Evolutionary conservation across 306 rosid species (phyloP).

Genomic region (Delonix regia): DNA sequence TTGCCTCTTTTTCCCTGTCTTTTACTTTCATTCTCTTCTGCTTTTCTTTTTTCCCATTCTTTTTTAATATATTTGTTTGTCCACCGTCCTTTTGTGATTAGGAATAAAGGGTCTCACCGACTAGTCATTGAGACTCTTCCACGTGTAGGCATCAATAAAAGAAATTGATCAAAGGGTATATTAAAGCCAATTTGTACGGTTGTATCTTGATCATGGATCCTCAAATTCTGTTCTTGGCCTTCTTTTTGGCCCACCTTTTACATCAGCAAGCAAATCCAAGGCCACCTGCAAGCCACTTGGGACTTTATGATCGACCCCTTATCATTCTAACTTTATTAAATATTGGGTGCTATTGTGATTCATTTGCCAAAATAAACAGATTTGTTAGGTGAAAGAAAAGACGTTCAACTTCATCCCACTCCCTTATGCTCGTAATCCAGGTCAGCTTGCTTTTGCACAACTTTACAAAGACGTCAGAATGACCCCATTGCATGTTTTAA

Average conservation of each 20-base stretch:
- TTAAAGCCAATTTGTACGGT: slow-evolving; percentile 1
- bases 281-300: background rate
- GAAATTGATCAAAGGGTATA: background rate
- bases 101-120: slow-evolving; percentile 48
- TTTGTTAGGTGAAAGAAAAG: slow-evolving; percentile 39
- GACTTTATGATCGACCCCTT: background rate
- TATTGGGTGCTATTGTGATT: slow-evolving; percentile 8
- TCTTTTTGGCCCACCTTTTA: background rate
- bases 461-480: slow-evolving; percentile 34
- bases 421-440: background rate
- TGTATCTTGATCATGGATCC: background rate
- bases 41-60: background rate
- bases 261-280: background rate
- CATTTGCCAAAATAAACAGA: slow-evolving; percentile 19
- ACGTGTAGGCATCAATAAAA: slow-evolving; percentile 40
- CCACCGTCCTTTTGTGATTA: slow-evolving; percentile 38
- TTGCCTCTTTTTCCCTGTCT: background rate
- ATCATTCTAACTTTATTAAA: slow-evolving; percentile 29
- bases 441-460: slow-evolving; percentile 33
- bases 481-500: slow-evolving; percentile 46
- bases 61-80: slow-evolving; percentile 6
- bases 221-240: background rate
- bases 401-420: slow-evolving; percentile 21
- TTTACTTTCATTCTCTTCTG: slow-evolving; percentile 28
- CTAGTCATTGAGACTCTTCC: slow-evolving; percentile 37